Evolutionary conservation across 208 protist genomes (phyloP), one percentile per base, ranked within the genome.

Genomic region (Angomonas desouzai): DNA sequence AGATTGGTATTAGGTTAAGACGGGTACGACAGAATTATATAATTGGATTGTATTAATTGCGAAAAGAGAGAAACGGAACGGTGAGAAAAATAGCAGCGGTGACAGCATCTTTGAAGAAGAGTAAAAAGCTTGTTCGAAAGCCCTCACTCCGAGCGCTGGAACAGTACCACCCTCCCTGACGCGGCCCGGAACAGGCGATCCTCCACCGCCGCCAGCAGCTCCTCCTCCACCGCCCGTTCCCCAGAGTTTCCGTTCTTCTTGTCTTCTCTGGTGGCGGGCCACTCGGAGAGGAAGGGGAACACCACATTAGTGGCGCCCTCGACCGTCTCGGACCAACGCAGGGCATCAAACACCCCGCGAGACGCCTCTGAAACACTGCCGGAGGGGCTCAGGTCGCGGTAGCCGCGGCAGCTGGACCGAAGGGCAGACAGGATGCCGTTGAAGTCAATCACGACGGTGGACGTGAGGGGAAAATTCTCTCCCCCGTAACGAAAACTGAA

Each of bases 171-270:
- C 53, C 74, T 70, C 48, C 92, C 92, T 9, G 92, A 97, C 10
- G 92, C 92, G 2, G 92, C 89, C 33, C 92, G 87, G 60, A 95
- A 96, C 0, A 97, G 70, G 22, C 92, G 77, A 69, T 97, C 92
- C 48, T 95, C 87, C 6, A 97, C 84, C 9, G 92, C 89, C 2
- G 48, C 82, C 29, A 94, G 51, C 27, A 96, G 68, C 23, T 94
- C 88, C 3, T 40, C 48, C 47, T 87, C 70, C 18, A 23, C 1
- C 59, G 70, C 1, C 28, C 45, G 23, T 70, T 61, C 38, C 48
- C 13, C 7, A 6, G n/a, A n/a, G n/a, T 58, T 53, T 53, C 11
- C 47, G n/a, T 20, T 23, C 18, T n/a, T 9, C 10, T 11, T 20
- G 32, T 16, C 32, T 2, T 29, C 13, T 3, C 3, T 9, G 16